Base-by-base conservation (phyloP, 1,284 basidiomycete genomes). In the Sphagnurus paluster region DNA sequence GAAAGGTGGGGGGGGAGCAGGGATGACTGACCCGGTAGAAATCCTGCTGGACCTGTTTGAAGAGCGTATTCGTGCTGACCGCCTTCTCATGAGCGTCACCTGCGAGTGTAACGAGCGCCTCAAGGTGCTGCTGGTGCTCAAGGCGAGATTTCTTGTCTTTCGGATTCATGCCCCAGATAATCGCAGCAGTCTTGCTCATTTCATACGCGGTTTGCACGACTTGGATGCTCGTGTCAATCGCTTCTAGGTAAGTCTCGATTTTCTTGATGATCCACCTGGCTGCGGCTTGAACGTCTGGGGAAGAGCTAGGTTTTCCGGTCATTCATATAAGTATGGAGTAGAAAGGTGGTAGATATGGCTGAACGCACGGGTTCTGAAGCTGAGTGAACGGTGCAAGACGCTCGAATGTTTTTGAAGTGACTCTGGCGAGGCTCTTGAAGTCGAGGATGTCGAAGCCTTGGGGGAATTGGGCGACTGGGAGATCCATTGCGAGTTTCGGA, bases 311-410 rank as follows among this genome's bases (percentile, higher is more conserved):
- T n/a, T 20, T 20, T 23, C 16, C 13, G 23, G 20, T 7, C 14
- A 10, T 7, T 43, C 5, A 32, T 21, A 11, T 37, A 14, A 11
- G 10, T 13, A 20, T 17, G 9, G 4, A 8, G 20, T 34, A 32
- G 10, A n/a, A 2, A 9, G 21, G 28, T 5, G 38, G 17, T 11
- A 17, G 38, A 14, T 16, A 25, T 6, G 38, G 14, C 1, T 8
- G 1, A 17, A 39, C 54, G 32, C 46, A 61, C 57, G 56, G 49
- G n/a, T 57, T 56, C 49, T 58, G 58, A 41, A 70, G 55, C n/a
- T 60, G 57, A 21, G 60, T 63, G 44, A 67, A 71, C 3, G 68
- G 68, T 2, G 63, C 64, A 6, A 71, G 59, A 13, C 69, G 61
- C 40, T 71, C 65, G 9, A 70, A 54, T 3, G 67, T 62, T 51